Base-by-base conservation (phyloP, 192 early-diverging fungal genomes). In the Coemansia sp. region DNA sequence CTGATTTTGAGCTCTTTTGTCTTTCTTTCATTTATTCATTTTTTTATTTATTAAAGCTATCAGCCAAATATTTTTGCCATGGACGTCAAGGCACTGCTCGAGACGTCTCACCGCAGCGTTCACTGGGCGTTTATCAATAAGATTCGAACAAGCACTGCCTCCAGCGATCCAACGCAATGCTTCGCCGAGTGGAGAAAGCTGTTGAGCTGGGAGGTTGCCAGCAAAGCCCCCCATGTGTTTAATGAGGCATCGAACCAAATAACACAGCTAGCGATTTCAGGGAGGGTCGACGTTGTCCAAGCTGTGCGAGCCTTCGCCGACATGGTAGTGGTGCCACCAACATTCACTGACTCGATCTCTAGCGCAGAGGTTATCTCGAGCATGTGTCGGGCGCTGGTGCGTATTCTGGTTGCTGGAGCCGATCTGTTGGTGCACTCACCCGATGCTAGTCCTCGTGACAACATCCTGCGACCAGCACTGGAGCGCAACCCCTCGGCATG, bases 91-190 rank as follows among this genome's bases (percentile, higher is more conserved):
- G 62, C 60, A 11, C 36, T 79, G 42, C 59, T 79, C 38, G 68
- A 66, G 34, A 73, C 72, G 64, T 51, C 71, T 49, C 77, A 79
- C 43, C 72, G 72, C 5, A 79, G 77, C 46, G 77, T 79, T 33
- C 72, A 79, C 59, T 79, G 77, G 77, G 72, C 77, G 22, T 38
- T 71, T 63, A 4, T 79, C 2, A 60, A 66, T 42, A 79, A 70
- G 44, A 65, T 74, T 9, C 44, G 55, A 33, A 46, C 72, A 44
- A 51, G 41, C 42, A 60, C 72, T 29, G 52, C 44, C 11, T 64
- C 70, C 6, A 44, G 62, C 18, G 61, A 42, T 9, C 24, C 67
- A 24, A 44, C 65, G 24, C 38, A 54, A 33, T 46, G 47, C 18
- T 61, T 64, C 43, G 67, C 67, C 9, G 67, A 66, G 22, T 79